Evolutionary conservation across 768 basidiomycete species (phyloP), one percentile per base, ranked within the genome.

Genomic region (Kwoniella dejecticola): DNA sequence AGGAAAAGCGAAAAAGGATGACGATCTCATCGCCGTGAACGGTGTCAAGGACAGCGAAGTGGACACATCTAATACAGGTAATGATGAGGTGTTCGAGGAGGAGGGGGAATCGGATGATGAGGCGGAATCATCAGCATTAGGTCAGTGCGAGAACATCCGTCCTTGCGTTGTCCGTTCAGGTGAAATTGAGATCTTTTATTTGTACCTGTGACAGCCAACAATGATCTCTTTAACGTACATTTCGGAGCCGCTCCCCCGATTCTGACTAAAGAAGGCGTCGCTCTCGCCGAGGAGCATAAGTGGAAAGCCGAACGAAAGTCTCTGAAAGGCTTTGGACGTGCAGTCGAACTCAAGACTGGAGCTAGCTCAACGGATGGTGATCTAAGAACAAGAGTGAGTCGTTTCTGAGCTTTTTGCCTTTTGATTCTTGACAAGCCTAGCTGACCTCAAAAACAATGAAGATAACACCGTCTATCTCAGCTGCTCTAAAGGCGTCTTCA

Each of bases 191-290:
- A n/a, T n/a, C n/a, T n/a, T n/a, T n/a, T n/a, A n/a, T n/a, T n/a
- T n/a, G n/a, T n/a, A n/a, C n/a, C n/a, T 47, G 30, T 31, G n/a
- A 38, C 36, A 62, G 60, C 52, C 52, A 62, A 55, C 29, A 26
- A 53, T 7, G 83, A 87, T 68, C 76, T 81, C 50, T 90, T 91
- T 70, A 89, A 91, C 68, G 79, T 76, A 10, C 91, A 93, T 71
- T 93, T 90, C 74, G 90, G 89, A 10, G 70, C 82, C 13, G 80
- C 81, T 4, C 84, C 90, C 3, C 57, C 78, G 83, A 36, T 69
- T 73, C 29, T 78, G 11, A 71, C 64, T 1, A 30, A 70, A 6
- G 60, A 68, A 13, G 83, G 82, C 15, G 83, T 86, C 56, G 71
- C 79, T 11, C 79, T 84, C 4, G 86, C 84, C 0, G 86, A 89